Conservation (phyloP, 2,329 filamentous ascomycete species). For the Lasiodiplodia hormozganensis region DNA sequence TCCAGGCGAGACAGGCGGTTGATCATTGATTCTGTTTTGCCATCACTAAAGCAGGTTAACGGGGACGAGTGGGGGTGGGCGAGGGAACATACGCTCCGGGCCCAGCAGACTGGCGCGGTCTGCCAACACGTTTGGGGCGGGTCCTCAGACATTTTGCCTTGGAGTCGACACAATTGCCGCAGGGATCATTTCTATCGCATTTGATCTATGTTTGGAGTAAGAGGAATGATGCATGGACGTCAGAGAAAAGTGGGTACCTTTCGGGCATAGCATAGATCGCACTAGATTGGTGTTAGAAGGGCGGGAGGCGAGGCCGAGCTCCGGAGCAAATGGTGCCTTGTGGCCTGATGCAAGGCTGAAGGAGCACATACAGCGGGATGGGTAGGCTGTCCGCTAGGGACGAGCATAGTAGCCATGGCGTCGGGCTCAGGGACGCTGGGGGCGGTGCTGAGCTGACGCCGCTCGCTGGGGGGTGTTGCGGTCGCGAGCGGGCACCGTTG, state of each 20-base stretch:
- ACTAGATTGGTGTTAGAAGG: neutral
- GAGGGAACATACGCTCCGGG: slow-evolving; percentile 5
- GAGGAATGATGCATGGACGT: neutral
- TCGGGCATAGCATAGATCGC: slow-evolving; percentile 26
- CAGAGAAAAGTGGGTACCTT: slow-evolving; percentile 15
- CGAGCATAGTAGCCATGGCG: neutral
- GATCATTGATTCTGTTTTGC: slow-evolving; percentile 25
- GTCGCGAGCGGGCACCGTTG: neutral
- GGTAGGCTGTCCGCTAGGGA: slow-evolving; percentile 3
- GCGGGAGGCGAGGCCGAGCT: neutral
- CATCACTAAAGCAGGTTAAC: slow-evolving; percentile 12
- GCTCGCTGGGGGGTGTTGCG: neutral
- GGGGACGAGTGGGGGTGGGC: neutral
- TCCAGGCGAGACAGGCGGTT: slow-evolving; percentile 19
- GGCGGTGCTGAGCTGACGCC: neutral
- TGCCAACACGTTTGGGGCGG: slow-evolving; percentile 26
- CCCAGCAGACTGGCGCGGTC: slow-evolving; percentile 17
- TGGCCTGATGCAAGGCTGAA: neutral
- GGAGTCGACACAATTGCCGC: slow-evolving; percentile 38
- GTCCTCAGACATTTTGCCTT: slow-evolving; percentile 42
- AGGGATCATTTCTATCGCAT: slow-evolving; percentile 45
- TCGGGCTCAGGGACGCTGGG: neutral
- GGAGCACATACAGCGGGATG: slow-evolving; percentile 23
- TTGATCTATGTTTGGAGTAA: slow-evolving; percentile 39
- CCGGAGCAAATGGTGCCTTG: neutral